Base-by-base conservation (phyloP, 352 stramenopile genomes). In the Elongisporangium anandrum region DNA sequence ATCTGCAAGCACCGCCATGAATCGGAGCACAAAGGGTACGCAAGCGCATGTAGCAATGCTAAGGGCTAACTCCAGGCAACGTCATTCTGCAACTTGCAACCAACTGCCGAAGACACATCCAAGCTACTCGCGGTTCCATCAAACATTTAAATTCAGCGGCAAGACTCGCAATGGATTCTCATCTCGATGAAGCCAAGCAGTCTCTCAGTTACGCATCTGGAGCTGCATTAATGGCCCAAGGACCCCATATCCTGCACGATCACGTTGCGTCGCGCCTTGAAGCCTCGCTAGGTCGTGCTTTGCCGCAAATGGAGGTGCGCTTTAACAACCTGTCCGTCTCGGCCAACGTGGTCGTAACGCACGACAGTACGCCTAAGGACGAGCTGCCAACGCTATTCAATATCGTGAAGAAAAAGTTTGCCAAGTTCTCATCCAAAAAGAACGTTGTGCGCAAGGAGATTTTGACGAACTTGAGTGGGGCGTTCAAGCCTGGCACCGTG, bases 271-370 rank as follows among this genome's bases (percentile, higher is more conserved):
- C 56, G 20, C 67, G 69, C 48, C 49, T 87, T 2, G 69, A 87
- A 57, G 53, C 56, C 1, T 57, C 79, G 17, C 48, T 81, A 19
- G 77, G 77, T 17, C 52, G 57, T 20, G 61, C 65, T 4, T 69
- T 89, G 41, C 79, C 77, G 3, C 75, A 87, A 54, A 77, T 86
- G 62, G 79, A 89, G 55, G 68, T 89, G 34, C 79, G 73, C 23
- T 85, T 87, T 57, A 59, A 64, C 2, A 47, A 89, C 54, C 45
- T 89, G 50, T 77, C 70, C 12, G 52, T 86, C 34, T 70, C 70
- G n/a, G 79, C 77, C 0, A 64, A 88, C 26, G 23, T 72, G 45
- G 50, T 65, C n/a, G 57, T 68, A 19, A 59, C 73, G 5, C 4
- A 41, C 38, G 61, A 68, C 12, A 59, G 68, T 12, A 68, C 49